A percentile compares a stretch with the other conserved stretches of the same genome.
These are phyloP conservation scores for Diospyros lotus DNA, from an alignment of 148 eudicot genomes.

Conservation along the genomic window DNA sequence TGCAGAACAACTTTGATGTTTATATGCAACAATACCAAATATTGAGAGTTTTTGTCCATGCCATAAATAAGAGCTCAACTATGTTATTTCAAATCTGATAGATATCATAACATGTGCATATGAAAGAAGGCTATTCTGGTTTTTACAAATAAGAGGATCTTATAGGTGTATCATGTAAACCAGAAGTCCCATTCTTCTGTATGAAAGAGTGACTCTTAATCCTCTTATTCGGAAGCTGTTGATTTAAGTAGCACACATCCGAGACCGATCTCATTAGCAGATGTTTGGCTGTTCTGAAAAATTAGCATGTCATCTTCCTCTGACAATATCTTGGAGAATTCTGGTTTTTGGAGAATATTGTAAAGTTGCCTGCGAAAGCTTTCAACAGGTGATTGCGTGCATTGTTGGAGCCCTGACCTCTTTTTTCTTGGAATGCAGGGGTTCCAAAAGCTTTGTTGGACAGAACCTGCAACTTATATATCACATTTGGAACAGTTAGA, in stretches of 20 bases:
- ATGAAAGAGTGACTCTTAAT: not conserved
- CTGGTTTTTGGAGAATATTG: conserved; percentile 12
- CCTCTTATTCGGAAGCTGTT: conserved; percentile 1
- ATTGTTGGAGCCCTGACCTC: conserved; percentile 15
- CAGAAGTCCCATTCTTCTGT: not conserved
- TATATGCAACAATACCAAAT: not conserved
- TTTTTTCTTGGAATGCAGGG: conserved; percentile 9
- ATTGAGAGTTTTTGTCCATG: not conserved
- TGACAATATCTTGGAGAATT: conserved; percentile 2
- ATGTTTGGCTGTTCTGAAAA: not conserved
- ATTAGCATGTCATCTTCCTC: conserved; percentile 13
- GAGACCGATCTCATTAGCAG: conserved; percentile 12
- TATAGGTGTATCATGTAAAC: not conserved
- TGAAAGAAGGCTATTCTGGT: not conserved
- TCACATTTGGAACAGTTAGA: not conserved
- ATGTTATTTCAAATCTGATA: conserved; percentile 4
- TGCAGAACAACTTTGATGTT: not conserved
- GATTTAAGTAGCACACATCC: conserved; percentile 13
- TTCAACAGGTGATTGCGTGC: conserved; percentile 2
- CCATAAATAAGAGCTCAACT: not conserved
- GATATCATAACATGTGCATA: not conserved
- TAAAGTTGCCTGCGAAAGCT: conserved; percentile 16
- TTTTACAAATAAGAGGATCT: not conserved
- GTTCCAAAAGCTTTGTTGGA: conserved; percentile 1
- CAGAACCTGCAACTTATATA: conserved; percentile 11